Evolutionary conservation across 345 rosid species (phyloP).

Genomic region (Eucalyptus leucophloia): DNA sequence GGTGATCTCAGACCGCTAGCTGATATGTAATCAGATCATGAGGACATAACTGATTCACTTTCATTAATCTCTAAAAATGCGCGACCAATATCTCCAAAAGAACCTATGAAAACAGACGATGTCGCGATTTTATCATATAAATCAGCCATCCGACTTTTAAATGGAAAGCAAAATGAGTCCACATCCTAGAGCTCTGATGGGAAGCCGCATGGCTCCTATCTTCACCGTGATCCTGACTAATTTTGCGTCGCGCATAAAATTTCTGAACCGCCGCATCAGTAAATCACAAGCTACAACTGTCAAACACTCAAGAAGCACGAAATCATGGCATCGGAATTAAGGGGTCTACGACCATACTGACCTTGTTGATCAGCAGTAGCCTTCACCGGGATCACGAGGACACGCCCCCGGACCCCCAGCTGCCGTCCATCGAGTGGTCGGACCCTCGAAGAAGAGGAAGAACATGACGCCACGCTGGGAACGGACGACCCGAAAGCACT

Average conservation of each 20-base stretch:
- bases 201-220: background rate
- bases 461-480: background rate
- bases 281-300: background rate
- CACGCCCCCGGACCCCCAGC: constrained; percentile 19
- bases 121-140: background rate
- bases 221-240: background rate
- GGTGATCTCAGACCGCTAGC: background rate
- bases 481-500: background rate
- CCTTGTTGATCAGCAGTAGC: constrained; percentile 88
- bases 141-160: background rate
- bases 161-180: background rate
- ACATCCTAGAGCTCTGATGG: background rate
- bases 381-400: constrained; percentile 31
- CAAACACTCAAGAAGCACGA: background rate
- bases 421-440: constrained; percentile 19
- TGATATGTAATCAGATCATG: background rate
- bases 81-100: background rate
- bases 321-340: background rate
- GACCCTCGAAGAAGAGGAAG: constrained; percentile 18
- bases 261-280: background rate
- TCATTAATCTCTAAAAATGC: background rate
- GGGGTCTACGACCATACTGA: background rate
- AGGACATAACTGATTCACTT: background rate
- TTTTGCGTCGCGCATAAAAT: background rate
- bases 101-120: background rate